Conservation (phyloP, 179 eudicot genomes). For the Monotropa hypopitys region DNA sequence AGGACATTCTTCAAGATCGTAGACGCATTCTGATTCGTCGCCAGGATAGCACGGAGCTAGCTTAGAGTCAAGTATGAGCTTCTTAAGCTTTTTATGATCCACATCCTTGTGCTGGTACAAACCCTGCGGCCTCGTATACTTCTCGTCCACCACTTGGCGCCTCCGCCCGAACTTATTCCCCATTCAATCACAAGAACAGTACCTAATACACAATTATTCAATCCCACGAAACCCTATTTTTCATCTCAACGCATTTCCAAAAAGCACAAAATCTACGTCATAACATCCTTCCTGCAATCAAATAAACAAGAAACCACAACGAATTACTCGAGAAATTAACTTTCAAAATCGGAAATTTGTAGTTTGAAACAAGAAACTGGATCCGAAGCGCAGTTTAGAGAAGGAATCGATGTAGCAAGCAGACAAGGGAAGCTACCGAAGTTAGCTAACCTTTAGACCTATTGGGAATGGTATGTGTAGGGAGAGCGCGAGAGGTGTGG, state of each 20-base stretch:
- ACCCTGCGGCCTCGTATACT: conserved; percentile 95
- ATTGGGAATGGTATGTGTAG: background rate
- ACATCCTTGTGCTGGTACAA: conserved; percentile 83
- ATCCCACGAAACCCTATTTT: conserved; percentile 6
- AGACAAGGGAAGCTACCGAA: background rate
- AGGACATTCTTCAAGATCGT: conserved; percentile 82
- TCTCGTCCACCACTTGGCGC: conserved; percentile 82
- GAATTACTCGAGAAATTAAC: background rate
- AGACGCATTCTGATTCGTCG: conserved; percentile 52
- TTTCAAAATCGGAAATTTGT: background rate
- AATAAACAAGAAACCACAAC: background rate
- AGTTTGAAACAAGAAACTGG: background rate
- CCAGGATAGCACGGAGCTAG: conserved; percentile 97
- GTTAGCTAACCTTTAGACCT: conserved; percentile 6
- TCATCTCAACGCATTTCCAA: background rate
- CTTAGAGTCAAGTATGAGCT: conserved; percentile 90
- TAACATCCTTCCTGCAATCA: conserved; percentile 4
- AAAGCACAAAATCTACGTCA: background rate
- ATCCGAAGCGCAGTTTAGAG: background rate
- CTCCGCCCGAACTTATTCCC: conserved; percentile 65
- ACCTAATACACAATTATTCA: background rate
- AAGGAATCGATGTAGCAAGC: background rate
- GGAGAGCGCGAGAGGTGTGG: background rate
- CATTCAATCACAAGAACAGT: conserved; percentile 14
- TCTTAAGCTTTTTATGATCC: conserved; percentile 77